Conservation (phyloP, 257 asterid species). For the Galeopsis tetrahit region DNA sequence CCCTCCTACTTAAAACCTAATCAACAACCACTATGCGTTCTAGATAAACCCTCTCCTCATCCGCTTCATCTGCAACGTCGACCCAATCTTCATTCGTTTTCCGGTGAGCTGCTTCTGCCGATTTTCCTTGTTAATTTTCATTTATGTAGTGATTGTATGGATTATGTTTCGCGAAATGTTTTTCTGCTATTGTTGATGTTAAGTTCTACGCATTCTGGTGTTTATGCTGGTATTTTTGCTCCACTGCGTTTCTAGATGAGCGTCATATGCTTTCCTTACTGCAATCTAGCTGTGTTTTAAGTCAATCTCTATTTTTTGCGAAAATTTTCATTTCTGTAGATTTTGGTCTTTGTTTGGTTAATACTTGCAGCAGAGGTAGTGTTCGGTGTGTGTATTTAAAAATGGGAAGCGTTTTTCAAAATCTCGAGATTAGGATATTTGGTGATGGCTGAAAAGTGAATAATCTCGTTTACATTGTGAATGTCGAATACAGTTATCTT, state of each 20-base stretch:
- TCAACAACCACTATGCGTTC: slow-evolving; percentile 18
- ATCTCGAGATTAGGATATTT: neutral
- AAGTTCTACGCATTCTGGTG: neutral
- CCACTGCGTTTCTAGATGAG: slow-evolving; percentile 4
- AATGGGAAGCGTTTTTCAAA: neutral
- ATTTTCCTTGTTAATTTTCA: neutral
- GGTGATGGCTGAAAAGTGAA: neutral
- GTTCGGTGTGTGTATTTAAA: neutral
- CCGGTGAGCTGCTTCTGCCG: slow-evolving; percentile 31
- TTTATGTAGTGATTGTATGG: neutral
- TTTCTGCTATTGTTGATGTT: slow-evolving; percentile 26
- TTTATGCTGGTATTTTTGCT: slow-evolving; percentile 14
- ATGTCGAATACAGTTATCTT: too few relatives aligned
- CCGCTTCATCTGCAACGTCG: slow-evolving; percentile 11
- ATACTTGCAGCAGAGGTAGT: neutral
- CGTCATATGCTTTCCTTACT: neutral
- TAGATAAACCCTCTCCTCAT: slow-evolving; percentile 42
- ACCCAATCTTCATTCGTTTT: slow-evolving; percentile 16
- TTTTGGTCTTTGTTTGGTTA: neutral
- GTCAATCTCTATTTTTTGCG: neutral
- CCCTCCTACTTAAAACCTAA: slow-evolving; percentile 45
- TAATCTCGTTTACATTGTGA: neutral
- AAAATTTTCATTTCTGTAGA: neutral
- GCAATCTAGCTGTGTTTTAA: neutral
- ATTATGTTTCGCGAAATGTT: slow-evolving; percentile 6